phyloP scores from a whole-genome alignment of 2,329 filamentous ascomycete genomes.

The Blumeriella jaapii region DNA sequence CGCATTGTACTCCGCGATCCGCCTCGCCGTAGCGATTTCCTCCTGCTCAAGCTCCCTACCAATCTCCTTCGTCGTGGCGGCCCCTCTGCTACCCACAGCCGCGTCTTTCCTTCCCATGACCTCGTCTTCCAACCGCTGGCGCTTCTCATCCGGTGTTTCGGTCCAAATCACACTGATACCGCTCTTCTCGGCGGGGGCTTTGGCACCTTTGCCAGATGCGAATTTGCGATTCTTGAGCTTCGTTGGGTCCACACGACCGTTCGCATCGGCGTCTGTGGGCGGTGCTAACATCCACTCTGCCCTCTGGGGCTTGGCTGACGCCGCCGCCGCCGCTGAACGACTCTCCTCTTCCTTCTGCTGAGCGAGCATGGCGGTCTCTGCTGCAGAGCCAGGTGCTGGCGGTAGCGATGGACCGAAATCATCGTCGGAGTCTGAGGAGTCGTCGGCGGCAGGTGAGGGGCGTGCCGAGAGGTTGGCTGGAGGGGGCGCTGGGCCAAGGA shows the following conservation, averaged over 20 bases:
- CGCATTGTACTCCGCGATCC: slow-evolving; percentile 48
- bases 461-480: slow-evolving; percentile 32
- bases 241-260: slow-evolving; percentile 65
- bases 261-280: slow-evolving; percentile 41
- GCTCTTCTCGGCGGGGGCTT: slow-evolving; percentile 28
- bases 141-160: slow-evolving; percentile 82
- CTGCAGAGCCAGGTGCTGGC: slow-evolving; percentile 28
- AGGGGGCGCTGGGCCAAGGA: slow-evolving; percentile 33
- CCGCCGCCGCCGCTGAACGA: slow-evolving; percentile 24
- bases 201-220: slow-evolving; percentile 53
- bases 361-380: slow-evolving; percentile 9
- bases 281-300: slow-evolving; percentile 80
- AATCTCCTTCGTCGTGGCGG: slow-evolving; percentile 7
- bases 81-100: slow-evolving; percentile 1
- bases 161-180: slow-evolving; percentile 55
- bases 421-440: slow-evolving; percentile 31
- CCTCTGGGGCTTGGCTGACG: slow-evolving; percentile 43
- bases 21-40: slow-evolving; percentile 34
- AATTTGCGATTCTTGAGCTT: slow-evolving; percentile 76
- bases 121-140: slow-evolving; percentile 66
- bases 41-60: slow-evolving; percentile 20
- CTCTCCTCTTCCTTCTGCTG: slow-evolving; percentile 22
- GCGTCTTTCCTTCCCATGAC: slow-evolving; percentile 55
- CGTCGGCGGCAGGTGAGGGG: slow-evolving; percentile 24
- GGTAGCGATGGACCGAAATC: slow-evolving; percentile 51